Conservation (phyloP, 2,329 filamentous ascomycete species). For the Albifimbria verrucaria region DNA sequence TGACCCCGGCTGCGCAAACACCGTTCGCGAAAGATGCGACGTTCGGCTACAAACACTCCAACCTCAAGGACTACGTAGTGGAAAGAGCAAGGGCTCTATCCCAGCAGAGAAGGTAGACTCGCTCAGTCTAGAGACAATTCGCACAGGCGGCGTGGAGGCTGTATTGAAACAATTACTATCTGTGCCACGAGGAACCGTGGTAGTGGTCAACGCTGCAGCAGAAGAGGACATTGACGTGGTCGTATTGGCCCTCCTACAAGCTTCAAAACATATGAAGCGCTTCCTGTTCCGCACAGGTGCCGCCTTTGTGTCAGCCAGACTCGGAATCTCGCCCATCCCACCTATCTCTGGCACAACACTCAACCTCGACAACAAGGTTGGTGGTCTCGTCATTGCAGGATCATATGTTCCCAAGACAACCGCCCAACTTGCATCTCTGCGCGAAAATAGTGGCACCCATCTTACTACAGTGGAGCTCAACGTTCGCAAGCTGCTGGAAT, state of each 20-base stretch:
- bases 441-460: conserved; percentile 31
- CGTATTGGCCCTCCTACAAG: conserved; percentile 42
- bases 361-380: conserved; percentile 30
- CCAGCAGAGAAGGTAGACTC: conserved; percentile 34
- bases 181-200: conserved; percentile 31
- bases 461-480: conserved; percentile 44
- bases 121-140: conserved; percentile 44
- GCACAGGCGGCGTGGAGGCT: conserved; percentile 37
- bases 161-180: conserved; percentile 37
- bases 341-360: conserved; percentile 46
- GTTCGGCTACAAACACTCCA: conserved; percentile 54
- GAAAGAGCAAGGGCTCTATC: conserved; percentile 49
- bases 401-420: conserved; percentile 60
- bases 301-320: conserved; percentile 41
- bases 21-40: conserved; percentile 56
- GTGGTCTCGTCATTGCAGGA: conserved; percentile 53
- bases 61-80: conserved; percentile 41
- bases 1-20: conserved; percentile 42
- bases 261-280: conserved; percentile 25
- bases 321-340: conserved; percentile 48
- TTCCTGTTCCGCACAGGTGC: conserved; percentile 39
- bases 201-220: conserved; percentile 50
- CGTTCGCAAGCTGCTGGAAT: conserved; percentile 44
- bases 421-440: conserved; percentile 44
- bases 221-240: conserved; percentile 56